Evolutionary conservation across 176 grass and related monocot genomes (phyloP).

Genomic region (Thinopyrum elongatum): DNA sequence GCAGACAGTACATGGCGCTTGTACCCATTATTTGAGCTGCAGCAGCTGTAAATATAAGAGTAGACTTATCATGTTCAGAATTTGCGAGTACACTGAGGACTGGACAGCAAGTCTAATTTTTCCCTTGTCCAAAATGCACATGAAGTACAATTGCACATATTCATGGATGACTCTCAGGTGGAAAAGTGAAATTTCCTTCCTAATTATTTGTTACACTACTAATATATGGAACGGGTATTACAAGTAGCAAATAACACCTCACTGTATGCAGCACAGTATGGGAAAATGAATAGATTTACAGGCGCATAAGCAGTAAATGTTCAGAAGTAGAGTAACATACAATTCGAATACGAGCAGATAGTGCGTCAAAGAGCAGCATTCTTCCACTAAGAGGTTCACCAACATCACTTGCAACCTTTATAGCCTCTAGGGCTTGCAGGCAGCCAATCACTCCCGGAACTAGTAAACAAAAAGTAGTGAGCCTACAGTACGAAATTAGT

Average conservation of each 20-base stretch:
- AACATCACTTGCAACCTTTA: slow-evolving; percentile 76
- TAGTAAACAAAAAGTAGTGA: slow-evolving; percentile 41
- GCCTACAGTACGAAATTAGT: slow-evolving; percentile 14
- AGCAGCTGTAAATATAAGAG: background rate
- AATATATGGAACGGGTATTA: background rate
- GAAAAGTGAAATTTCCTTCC: background rate
- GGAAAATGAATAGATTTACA: background rate
- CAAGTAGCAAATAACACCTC: background rate
- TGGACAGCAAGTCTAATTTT: background rate
- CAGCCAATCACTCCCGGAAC: slow-evolving; percentile 95
- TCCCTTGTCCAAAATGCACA: slow-evolving; percentile 1
- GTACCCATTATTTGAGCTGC: background rate
- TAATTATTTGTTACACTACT: background rate
- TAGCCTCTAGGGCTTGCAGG: slow-evolving; percentile 95
- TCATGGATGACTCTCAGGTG: background rate
- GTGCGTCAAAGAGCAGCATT: slow-evolving; percentile 90
- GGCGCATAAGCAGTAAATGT: slow-evolving; percentile 6
- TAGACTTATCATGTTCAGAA: background rate
- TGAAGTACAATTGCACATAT: background rate
- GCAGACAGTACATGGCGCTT: background rate
- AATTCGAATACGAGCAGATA: slow-evolving; percentile 69
- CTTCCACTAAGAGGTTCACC: slow-evolving; percentile 90
- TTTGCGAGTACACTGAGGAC: background rate
- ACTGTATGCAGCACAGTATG: background rate
- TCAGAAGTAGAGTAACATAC: slow-evolving; percentile 48